Evolutionary conservation across 192 early-diverging fungal species (phyloP).

Genomic region (Chytriomyces hyalinus): DNA sequence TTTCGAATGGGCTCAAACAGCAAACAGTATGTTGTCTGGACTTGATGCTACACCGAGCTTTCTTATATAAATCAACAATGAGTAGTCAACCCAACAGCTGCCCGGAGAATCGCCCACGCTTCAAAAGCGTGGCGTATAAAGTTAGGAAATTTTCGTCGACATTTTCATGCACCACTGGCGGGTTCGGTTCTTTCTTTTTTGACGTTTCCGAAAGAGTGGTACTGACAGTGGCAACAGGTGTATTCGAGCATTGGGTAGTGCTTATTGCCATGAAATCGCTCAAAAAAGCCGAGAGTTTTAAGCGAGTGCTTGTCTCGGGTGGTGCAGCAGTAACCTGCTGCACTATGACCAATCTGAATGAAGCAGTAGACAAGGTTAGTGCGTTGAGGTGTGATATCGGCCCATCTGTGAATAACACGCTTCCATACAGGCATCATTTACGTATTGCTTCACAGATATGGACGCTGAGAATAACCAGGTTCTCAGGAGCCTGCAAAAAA

Average conservation of each 20-base stretch:
- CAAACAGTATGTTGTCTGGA: background rate
- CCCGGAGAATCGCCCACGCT: constrained; percentile 18
- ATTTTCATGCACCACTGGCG: constrained; percentile 8
- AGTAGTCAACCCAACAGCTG: background rate
- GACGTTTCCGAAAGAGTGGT: background rate
- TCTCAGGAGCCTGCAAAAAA: no score
- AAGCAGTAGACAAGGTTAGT: background rate
- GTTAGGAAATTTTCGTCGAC: constrained; percentile 37
- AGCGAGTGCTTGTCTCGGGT: constrained; percentile 40
- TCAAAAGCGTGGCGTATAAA: constrained; percentile 41
- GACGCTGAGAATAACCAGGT: no score
- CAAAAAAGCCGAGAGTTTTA: constrained; percentile 40
- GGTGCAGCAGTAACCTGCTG: constrained; percentile 37
- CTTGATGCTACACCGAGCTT: background rate
- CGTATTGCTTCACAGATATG: no score
- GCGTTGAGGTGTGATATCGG: background rate
- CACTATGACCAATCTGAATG: background rate
- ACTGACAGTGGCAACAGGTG: background rate
- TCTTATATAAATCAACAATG: background rate
- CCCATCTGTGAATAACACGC: no score
- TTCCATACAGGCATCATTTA: no score
- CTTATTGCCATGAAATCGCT: constrained; percentile 25
- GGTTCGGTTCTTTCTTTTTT: background rate
- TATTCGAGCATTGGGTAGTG: constrained; percentile 19
- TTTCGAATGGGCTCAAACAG: constrained; percentile 42